Conservation (phyloP, 148 eudicot genomes). For the Suaeda aralocaspica region DNA sequence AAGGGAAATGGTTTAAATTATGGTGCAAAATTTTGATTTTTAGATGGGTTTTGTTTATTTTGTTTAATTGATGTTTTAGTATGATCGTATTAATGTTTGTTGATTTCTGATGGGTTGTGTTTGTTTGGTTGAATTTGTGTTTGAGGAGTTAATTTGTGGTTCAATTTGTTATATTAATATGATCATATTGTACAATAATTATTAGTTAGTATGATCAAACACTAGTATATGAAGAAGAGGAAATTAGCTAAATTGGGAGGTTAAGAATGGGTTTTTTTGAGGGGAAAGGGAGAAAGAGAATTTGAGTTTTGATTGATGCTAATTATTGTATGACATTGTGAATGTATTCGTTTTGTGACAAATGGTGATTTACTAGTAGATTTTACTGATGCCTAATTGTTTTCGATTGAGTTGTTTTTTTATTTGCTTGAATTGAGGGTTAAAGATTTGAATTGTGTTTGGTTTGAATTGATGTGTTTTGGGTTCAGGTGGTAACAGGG, state of each 20-base stretch:
- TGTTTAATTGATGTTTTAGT: background rate
- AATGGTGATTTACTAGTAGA: background rate
- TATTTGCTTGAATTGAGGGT: background rate
- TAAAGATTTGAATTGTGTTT: background rate
- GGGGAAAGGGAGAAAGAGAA: background rate
- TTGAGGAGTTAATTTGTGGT: too few species aligned
- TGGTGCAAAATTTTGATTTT: too few species aligned
- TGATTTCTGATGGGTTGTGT: too few species aligned
- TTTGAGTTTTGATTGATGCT: background rate
- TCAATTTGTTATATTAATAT: too few species aligned
- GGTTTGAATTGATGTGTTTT: conserved; percentile 1
- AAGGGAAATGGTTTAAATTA: too few species aligned
- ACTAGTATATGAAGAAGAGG: background rate
- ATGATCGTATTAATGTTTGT: too few species aligned
- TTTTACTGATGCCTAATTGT: background rate
- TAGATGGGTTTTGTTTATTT: background rate
- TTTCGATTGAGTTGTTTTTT: background rate
- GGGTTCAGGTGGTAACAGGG: conserved; percentile 70
- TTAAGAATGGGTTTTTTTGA: background rate
- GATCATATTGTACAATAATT: background rate
- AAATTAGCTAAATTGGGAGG: background rate
- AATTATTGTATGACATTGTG: background rate
- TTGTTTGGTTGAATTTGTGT: too few species aligned
- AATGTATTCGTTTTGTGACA: background rate
- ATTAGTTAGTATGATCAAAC: background rate